Evolutionary conservation across 2,329 filamentous ascomycete genomes (phyloP), one percentile per base, ranked within the genome.

Genomic region (Ceratocystis smalleyi): DNA sequence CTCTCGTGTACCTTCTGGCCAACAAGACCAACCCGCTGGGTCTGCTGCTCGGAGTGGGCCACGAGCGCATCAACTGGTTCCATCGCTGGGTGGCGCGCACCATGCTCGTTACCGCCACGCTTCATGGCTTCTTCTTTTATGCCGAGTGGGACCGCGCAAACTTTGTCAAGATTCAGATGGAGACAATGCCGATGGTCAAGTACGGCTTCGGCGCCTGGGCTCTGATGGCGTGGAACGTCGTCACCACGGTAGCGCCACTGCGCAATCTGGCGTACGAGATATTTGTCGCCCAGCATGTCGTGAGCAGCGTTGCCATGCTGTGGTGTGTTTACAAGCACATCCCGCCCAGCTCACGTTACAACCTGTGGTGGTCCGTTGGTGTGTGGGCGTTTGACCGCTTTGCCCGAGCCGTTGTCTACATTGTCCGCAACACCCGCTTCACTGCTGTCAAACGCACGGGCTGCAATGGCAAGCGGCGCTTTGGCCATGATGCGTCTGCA

Each of bases 1-100:
- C 84, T 0, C 75, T 87, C 22, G 75, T 87, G 8, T 86, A 83
- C 69, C 75, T 87, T 1, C 77, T 87, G 15, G 78, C 82, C 30
- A 80, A 80, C 67, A 84, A 85, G 70, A 77, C 79, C 67, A 84
- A 77, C 67, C 69, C 83, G 22, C 74, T 88, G n/a, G 84, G 82
- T 0, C 75, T 78, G 63, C 73, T 89, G 27, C 77, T 80, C 3
- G 86, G 85, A 10, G 78, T 80, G 8, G 83, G 84, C 67, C 83
- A 88, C 69, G 86, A 89, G 73, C 79, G 83, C 7, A 75, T 89
- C 65, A 88, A 87, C 71, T 89, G 86, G 86, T 73, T 88, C 62
- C 86, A 89, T 69, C 80, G 86, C 67, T 89, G 86, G 86, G 81
- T 85, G 8, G 84, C 83, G 2, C 79, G 86, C 66, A 86, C 83